phyloP scores from a whole-genome alignment of 2,329 filamentous ascomycete genomes.

The Exophiala aquamarina region DNA sequence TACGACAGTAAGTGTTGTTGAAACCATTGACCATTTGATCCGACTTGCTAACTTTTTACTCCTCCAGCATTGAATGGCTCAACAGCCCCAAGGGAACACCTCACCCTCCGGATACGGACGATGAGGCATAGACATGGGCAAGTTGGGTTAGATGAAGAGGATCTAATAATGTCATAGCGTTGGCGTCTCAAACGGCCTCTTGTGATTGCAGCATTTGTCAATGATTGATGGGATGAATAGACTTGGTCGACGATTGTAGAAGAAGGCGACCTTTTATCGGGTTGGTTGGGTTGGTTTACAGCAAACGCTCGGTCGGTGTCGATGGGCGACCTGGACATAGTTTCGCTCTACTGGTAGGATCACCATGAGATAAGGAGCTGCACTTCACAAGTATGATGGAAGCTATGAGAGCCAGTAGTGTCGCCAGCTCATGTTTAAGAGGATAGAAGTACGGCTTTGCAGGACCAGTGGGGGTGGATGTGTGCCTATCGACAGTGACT shows the following conservation, averaged over 20 bases:
- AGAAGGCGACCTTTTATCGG: not conserved
- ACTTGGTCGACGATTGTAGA: not conserved
- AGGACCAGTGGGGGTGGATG: too few relatives aligned
- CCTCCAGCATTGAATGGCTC: conserved; percentile 65
- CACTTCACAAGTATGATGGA: too few relatives aligned
- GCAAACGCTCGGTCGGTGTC: too few relatives aligned
- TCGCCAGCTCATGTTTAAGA: too few relatives aligned
- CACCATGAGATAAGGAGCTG: too few relatives aligned
- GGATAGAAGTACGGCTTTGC: too few relatives aligned
- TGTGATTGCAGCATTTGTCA: not conserved
- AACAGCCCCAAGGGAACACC: conserved; percentile 84
- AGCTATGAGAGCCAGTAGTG: too few relatives aligned
- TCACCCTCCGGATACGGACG: conserved; percentile 73
- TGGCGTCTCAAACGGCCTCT: conserved; percentile 7
- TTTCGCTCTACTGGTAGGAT: too few relatives aligned
- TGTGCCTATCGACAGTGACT: too few relatives aligned
- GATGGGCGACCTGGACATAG: too few relatives aligned
- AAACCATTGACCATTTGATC: not conserved
- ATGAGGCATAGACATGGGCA: conserved; percentile 54
- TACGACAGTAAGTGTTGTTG: conserved; percentile 65
- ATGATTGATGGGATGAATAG: not conserved
- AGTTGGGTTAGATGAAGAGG: not conserved
- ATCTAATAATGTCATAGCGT: conserved; percentile 12
- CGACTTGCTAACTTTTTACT: conserved; percentile 13
- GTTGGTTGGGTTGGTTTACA: too few relatives aligned